These are phyloP conservation scores for Metschnikowia sp. DNA, from an alignment of 805 yeast genomes.

Conservation along the genomic window DNA sequence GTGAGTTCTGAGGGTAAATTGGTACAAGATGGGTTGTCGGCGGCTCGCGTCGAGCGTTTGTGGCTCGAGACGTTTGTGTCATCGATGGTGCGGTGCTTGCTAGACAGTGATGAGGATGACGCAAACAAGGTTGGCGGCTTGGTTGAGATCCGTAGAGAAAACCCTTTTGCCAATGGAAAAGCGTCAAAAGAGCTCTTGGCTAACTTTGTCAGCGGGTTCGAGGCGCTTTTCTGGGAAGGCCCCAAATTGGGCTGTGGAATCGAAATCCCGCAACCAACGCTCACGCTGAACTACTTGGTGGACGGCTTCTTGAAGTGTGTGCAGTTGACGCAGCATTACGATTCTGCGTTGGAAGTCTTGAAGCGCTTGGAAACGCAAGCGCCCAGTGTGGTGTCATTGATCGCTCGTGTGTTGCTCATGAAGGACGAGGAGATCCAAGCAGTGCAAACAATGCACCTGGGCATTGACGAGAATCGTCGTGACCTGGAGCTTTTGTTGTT, in stretches of 20 bases:
- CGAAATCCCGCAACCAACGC: constrained; percentile 65
- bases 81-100: constrained; percentile 69
- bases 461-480: constrained; percentile 47
- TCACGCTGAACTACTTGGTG: constrained; percentile 63
- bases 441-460: constrained; percentile 48
- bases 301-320: constrained; percentile 68
- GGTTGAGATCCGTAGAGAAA: constrained; percentile 79
- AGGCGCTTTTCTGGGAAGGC: constrained; percentile 63
- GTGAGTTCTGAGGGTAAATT: constrained; percentile 52
- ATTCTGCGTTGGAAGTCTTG: constrained; percentile 58
- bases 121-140: constrained; percentile 49
- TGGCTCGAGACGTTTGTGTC: constrained; percentile 58
- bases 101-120: constrained; percentile 71
- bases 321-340: constrained; percentile 62
- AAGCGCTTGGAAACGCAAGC: constrained; percentile 49
- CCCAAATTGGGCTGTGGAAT: constrained; percentile 61
- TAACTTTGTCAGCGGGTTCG: constrained; percentile 62
- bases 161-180: constrained; percentile 59
- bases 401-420: constrained; percentile 50
- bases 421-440: constrained; percentile 61
- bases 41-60: constrained; percentile 51
- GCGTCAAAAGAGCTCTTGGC: constrained; percentile 40
- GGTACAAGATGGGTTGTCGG: constrained; percentile 45
- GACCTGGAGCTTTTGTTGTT: constrained; percentile 53
- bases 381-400: constrained; percentile 54